A percentile compares a stretch with the other conserved stretches of the same genome.
phyloP scores from a whole-genome alignment of 495 filamentous ascomycete genomes.

The Oidiodendron maius region DNA sequence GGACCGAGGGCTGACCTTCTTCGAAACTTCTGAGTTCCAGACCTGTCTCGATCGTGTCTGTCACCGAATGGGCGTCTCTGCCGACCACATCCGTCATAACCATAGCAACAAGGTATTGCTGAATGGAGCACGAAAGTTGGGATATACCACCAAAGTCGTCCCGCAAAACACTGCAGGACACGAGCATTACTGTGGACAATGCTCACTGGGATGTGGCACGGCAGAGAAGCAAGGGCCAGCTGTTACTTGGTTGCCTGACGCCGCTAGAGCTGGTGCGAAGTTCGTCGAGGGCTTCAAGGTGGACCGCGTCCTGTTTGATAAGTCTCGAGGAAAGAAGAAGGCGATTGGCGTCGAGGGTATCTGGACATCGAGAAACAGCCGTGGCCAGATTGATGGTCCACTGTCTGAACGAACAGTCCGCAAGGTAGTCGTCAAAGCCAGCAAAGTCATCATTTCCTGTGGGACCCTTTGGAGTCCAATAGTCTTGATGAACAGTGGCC shows the following conservation, averaged over 20 bases:
- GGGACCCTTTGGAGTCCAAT: constrained; percentile 73
- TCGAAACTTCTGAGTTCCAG: constrained; percentile 71
- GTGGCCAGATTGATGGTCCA: constrained; percentile 47
- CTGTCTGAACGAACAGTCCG: constrained; percentile 39
- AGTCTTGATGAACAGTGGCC: constrained; percentile 66
- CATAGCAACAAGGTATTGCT: constrained; percentile 59
- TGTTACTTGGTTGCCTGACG: constrained; percentile 72
- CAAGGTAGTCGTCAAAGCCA: constrained; percentile 67
- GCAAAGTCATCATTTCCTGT: constrained; percentile 71
- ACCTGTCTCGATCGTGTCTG: constrained; percentile 63
- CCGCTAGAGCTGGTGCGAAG: constrained; percentile 62
- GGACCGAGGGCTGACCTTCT: constrained; percentile 63
- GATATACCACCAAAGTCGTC: constrained; percentile 61
- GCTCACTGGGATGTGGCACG: constrained; percentile 66
- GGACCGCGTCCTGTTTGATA: constrained; percentile 61
- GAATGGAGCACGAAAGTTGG: constrained; percentile 70
- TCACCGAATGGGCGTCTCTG: constrained; percentile 72
- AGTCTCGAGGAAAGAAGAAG: constrained; percentile 44
- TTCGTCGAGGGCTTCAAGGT: constrained; percentile 77
- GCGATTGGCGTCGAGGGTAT: constrained; percentile 63
- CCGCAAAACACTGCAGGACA: constrained; percentile 74
- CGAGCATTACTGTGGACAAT: constrained; percentile 74
- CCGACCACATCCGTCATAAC: constrained; percentile 63
- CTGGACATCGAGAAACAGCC: constrained; percentile 66
- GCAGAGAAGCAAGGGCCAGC: constrained; percentile 73